Percentiles rank a stretch among this genome's conserved stretches.
phyloP scores from a whole-genome alignment of 306 rosid species.

The Rosa chinensis region DNA sequence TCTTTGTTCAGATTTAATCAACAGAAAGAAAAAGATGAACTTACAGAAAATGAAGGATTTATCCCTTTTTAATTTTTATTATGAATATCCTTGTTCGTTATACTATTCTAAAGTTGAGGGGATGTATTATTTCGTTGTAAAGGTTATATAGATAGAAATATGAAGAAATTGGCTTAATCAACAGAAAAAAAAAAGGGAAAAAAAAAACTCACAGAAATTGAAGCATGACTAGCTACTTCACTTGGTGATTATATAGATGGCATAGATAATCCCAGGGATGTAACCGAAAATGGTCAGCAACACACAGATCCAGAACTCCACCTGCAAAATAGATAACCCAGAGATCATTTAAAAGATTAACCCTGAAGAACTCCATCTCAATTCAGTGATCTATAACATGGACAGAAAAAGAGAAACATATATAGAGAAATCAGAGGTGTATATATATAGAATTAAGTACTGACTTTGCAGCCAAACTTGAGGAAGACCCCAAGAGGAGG shows the following conservation, averaged over 20 bases:
- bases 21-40: neutral
- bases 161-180: neutral
- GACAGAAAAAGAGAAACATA: neutral
- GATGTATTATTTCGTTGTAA: too few relatives aligned
- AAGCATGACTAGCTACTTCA: constrained; percentile 25
- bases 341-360: neutral
- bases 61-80: too few relatives aligned
- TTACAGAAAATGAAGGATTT: neutral
- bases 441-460: neutral
- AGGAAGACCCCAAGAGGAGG: constrained; percentile 96
- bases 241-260: constrained; percentile 65
- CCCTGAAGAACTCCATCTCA: neutral
- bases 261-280: constrained; percentile 77
- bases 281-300: constrained; percentile 65
- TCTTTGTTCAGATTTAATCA: neutral
- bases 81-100: neutral
- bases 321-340: constrained; percentile 31
- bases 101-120: too few relatives aligned
- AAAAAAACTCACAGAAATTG: constrained; percentile 29
- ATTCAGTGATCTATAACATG: neutral
- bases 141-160: too few relatives aligned
- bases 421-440: neutral
- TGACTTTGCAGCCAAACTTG: constrained; percentile 71
- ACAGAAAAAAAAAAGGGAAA: neutral
- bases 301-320: constrained; percentile 85